A percentile compares a stretch with the other conserved stretches of the same genome.
Conservation (phyloP, 495 filamentous ascomycete species). For the Penicillium steckii region DNA sequence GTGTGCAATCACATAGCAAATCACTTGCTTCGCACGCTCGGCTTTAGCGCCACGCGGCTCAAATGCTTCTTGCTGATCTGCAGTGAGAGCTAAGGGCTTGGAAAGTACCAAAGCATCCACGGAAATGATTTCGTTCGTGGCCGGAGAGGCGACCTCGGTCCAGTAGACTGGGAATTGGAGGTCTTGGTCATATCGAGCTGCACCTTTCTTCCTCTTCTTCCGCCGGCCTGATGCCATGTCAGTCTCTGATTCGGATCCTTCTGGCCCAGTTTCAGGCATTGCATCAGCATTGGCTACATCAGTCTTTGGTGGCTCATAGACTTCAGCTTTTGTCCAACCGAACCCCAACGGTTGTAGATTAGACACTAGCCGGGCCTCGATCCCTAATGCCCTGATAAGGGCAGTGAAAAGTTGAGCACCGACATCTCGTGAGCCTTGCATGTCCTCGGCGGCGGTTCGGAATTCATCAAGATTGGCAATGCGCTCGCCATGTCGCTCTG, state of each 20-base stretch:
- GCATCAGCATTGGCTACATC: conserved; percentile 26
- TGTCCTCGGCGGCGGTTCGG: conserved; percentile 62
- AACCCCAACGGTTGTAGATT: conserved; percentile 88
- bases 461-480: conserved; percentile 66
- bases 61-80: conserved; percentile 71
- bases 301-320: conserved; percentile 42
- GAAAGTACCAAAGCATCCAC: conserved; percentile 73
- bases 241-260: conserved; percentile 12
- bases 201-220: conserved; percentile 10
- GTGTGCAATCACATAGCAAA: conserved; percentile 87
- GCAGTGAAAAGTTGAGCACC: conserved; percentile 90
- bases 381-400: conserved; percentile 74
- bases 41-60: conserved; percentile 81
- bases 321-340: conserved; percentile 85
- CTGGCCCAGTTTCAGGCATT: conserved; percentile 14
- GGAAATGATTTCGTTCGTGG: conserved; percentile 71
- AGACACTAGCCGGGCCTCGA: conserved; percentile 78
- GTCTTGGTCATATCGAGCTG: conserved; percentile 56
- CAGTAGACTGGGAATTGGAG: conserved; percentile 87
- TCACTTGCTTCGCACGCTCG: conserved; percentile 82
- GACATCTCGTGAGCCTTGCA: conserved; percentile 81
- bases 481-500: conserved; percentile 69
- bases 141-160: conserved; percentile 82
- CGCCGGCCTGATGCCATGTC: conserved; percentile 7
- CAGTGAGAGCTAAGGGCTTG: conserved; percentile 62